Percentiles rank a stretch among this genome's conserved stretches.
Evolutionary conservation across 23 red algal genomes (phyloP).

Genomic region (Gracilaria vermiculophylla): DNA sequence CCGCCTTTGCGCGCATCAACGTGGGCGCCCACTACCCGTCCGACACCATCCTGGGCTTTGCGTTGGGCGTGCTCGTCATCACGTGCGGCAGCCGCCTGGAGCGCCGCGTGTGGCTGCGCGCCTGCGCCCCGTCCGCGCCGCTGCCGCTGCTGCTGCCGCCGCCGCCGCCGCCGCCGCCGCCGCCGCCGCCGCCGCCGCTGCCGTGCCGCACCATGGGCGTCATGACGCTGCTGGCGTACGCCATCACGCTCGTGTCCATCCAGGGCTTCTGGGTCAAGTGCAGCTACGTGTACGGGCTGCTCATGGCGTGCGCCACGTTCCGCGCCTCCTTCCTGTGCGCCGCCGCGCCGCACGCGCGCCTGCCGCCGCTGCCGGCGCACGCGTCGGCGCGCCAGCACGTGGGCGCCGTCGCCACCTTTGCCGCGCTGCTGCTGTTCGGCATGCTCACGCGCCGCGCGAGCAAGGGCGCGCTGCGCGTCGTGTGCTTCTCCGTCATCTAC

Average conservation of each 20-base stretch:
- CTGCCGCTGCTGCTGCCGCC: neutral
- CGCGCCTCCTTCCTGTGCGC: constrained; percentile 52
- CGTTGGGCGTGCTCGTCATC: constrained; percentile 57
- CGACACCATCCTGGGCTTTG: constrained; percentile 71
- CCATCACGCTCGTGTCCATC: constrained; percentile 51
- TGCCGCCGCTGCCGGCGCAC: neutral
- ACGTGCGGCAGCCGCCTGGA: constrained; percentile 34
- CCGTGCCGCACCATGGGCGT: neutral
- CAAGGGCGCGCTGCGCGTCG: constrained; percentile 39
- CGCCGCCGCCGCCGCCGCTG: neutral
- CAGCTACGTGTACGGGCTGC: constrained; percentile 76
- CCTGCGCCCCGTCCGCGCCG: neutral
- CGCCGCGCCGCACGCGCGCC: neutral
- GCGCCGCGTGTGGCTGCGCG: neutral
- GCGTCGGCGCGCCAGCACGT: constrained; percentile 14
- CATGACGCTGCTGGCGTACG: constrained; percentile 20
- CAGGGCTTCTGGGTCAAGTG: constrained; percentile 84
- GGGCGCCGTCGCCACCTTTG: neutral
- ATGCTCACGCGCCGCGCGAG: constrained; percentile 56
- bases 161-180: neutral
- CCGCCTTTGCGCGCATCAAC: constrained; percentile 76
- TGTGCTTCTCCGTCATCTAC: constrained; percentile 62
- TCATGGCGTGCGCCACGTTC: constrained; percentile 44
- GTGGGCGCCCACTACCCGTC: constrained; percentile 85
- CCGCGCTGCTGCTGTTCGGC: constrained; percentile 53